Evolutionary conservation across 495 filamentous ascomycete species (phyloP).

Genomic region (Aspergillus sclerotioniger): DNA sequence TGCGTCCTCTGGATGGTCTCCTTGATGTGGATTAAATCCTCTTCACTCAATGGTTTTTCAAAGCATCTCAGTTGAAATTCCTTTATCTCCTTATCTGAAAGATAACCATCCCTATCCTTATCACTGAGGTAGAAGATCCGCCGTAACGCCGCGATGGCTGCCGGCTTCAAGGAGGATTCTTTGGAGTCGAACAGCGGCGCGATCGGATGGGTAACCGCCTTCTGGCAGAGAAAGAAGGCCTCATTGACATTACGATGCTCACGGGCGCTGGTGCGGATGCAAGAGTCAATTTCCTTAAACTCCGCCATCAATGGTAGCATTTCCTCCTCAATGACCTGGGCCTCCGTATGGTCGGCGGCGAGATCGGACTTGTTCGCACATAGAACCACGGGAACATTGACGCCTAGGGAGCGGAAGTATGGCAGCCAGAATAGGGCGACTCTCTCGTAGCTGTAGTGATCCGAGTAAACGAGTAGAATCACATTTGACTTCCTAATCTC

Average conservation of each 20-base stretch:
- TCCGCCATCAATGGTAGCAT: constrained; percentile 98
- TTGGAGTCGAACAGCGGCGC: constrained; percentile 96
- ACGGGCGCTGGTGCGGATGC: constrained; percentile 90
- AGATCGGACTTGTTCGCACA: constrained; percentile 97
- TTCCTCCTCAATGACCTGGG: constrained; percentile 88
- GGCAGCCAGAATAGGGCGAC: constrained; percentile 98
- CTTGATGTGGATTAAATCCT: constrained; percentile 88
- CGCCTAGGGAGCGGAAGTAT: constrained; percentile 91
- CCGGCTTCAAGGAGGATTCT: constrained; percentile 82
- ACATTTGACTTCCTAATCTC: constrained; percentile 97
- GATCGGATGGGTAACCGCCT: constrained; percentile 97
- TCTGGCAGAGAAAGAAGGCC: constrained; percentile 95
- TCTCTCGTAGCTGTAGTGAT: constrained; percentile 97
- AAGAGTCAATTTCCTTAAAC: constrained; percentile 98
- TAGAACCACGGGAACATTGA: constrained; percentile 96
- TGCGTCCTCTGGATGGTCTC: constrained; percentile 67
- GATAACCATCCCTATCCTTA: constrained; percentile 91
- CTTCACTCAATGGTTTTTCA: constrained; percentile 71
- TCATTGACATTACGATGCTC: constrained; percentile 96
- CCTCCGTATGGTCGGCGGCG: constrained; percentile 62
- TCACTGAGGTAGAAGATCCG: constrained; percentile 94
- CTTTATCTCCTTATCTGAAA: constrained; percentile 86
- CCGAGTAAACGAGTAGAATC: constrained; percentile 94
- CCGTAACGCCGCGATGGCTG: constrained; percentile 78
- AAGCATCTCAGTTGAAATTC: constrained; percentile 92